These are phyloP conservation scores for Artemisia tridentata DNA, from an alignment of 129 eudicot genomes.

Conservation along the genomic window DNA sequence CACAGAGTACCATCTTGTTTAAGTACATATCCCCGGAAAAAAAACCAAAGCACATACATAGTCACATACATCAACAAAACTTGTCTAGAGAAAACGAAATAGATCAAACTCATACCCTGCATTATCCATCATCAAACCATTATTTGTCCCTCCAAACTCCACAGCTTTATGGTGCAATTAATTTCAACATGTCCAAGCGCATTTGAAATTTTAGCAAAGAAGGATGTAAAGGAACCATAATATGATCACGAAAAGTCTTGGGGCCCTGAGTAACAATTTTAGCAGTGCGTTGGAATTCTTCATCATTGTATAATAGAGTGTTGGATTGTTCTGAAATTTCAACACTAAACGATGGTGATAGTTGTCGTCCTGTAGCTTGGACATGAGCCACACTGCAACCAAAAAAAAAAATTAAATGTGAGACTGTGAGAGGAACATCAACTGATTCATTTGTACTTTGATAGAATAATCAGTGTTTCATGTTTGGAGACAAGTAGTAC, in stretches of 20 bases:
- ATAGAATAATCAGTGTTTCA: too few relatives aligned
- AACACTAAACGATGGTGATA: conserved; percentile 60
- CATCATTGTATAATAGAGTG: conserved; percentile 27
- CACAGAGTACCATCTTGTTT: too few relatives aligned
- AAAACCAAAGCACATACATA: too few relatives aligned
- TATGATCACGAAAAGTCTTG: neutral
- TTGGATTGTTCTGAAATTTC: conserved; percentile 34
- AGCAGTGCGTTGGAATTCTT: conserved; percentile 23
- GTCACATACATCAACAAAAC: neutral
- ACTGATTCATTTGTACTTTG: too few relatives aligned
- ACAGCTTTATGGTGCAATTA: neutral
- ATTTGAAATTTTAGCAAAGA: conserved; percentile 32
- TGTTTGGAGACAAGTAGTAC: too few relatives aligned
- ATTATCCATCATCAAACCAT: conserved; percentile 6
- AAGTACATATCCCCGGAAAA: too few relatives aligned
- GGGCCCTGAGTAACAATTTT: conserved; percentile 11
- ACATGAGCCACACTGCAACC: conserved; percentile 44
- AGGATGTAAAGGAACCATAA: conserved; percentile 5
- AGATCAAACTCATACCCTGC: neutral
- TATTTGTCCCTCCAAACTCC: conserved; percentile 10
- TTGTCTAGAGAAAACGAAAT: neutral
- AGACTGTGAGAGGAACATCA: too few relatives aligned
- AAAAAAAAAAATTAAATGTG: too few relatives aligned
- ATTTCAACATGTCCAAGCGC: conserved; percentile 23
- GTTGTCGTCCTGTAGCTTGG: conserved; percentile 52